Conservation (phyloP, 129 eudicot genomes). For the Scalesia atractyloides region DNA sequence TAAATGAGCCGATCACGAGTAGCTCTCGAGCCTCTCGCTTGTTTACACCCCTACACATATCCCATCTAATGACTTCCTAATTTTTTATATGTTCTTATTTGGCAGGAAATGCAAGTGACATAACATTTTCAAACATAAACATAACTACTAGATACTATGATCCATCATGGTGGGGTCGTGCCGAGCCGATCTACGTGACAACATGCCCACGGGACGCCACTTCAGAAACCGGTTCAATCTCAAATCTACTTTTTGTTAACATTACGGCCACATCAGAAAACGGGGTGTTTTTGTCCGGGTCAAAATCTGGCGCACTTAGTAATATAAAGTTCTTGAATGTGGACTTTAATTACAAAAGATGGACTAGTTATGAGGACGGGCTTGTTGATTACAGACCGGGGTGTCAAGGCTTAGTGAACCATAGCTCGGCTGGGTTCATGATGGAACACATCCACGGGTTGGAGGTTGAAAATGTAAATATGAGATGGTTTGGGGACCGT, state of each 20-base stretch:
- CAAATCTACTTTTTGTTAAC: constrained; percentile 63
- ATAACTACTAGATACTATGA: constrained; percentile 90
- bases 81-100: constrained; percentile 10
- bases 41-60: background rate
- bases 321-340: constrained; percentile 66
- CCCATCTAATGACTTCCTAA: constrained; percentile 1
- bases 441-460: constrained; percentile 86
- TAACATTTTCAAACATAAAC: constrained; percentile 83
- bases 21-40: no score
- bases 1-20: no score
- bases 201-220: constrained; percentile 71
- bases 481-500: constrained; percentile 71
- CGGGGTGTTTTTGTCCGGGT: constrained; percentile 87
- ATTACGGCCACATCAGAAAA: constrained; percentile 85
- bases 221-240: constrained; percentile 64
- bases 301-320: constrained; percentile 52
- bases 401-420: constrained; percentile 82
- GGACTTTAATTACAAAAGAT: constrained; percentile 71
- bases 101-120: constrained; percentile 84
- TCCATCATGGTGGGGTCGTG: constrained; percentile 98
- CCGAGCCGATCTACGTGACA: constrained; percentile 88
- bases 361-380: constrained; percentile 79
- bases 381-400: constrained; percentile 91
- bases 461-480: constrained; percentile 61
- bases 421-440: constrained; percentile 68